A percentile compares a stretch with the other conserved stretches of the same genome.
Conservation (phyloP, 352 stramenopile species). For the Lagenidium giganteum region DNA sequence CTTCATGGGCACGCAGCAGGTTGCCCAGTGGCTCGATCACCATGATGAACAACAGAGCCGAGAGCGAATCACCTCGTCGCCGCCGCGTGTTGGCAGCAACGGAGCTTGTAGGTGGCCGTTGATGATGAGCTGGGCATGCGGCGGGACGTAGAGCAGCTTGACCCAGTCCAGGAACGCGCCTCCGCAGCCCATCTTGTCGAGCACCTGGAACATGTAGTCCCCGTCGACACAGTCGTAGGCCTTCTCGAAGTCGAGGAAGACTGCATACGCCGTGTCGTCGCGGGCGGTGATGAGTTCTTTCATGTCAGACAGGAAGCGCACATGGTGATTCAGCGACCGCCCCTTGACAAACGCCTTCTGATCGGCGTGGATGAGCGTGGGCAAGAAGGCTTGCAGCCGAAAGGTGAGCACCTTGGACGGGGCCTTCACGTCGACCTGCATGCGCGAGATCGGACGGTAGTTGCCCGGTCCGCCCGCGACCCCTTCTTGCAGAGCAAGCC, state of each 20-base stretch:
- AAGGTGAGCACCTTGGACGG: conserved; percentile 11
- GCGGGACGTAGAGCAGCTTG: conserved; percentile 6
- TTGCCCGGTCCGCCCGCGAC: conserved; percentile 7
- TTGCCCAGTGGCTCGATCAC: conserved; percentile 19
- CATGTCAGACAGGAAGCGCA: conserved; percentile 12
- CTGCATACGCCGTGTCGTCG: conserved; percentile 4
- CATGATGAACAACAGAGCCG: conserved; percentile 11
- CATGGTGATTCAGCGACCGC: conserved; percentile 14
- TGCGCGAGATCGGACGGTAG: conserved; percentile 18
- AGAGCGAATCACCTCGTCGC: conserved; percentile 20
- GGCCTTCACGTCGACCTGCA: conserved; percentile 21
- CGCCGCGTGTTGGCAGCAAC: conserved; percentile 6
- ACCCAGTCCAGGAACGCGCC: conserved; percentile 8
- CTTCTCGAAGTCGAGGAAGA: conserved; percentile 23
- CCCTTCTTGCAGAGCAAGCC: conserved; percentile 18
- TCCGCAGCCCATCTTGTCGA: conserved; percentile 12
- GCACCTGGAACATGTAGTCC: conserved; percentile 11
- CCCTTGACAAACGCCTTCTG: conserved; percentile 15
- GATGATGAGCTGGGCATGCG: conserved; percentile 6
- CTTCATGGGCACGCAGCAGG: conserved; percentile 2
- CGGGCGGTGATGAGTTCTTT: conserved; percentile 6
- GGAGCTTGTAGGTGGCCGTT: conserved; percentile 11
- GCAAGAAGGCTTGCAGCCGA: neutral
- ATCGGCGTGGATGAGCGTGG: conserved; percentile 7
- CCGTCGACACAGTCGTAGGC: conserved; percentile 20